Base-by-base conservation (phyloP, 2,329 filamentous ascomycete genomes). In the Ophiostoma himal-ulmi region DNA sequence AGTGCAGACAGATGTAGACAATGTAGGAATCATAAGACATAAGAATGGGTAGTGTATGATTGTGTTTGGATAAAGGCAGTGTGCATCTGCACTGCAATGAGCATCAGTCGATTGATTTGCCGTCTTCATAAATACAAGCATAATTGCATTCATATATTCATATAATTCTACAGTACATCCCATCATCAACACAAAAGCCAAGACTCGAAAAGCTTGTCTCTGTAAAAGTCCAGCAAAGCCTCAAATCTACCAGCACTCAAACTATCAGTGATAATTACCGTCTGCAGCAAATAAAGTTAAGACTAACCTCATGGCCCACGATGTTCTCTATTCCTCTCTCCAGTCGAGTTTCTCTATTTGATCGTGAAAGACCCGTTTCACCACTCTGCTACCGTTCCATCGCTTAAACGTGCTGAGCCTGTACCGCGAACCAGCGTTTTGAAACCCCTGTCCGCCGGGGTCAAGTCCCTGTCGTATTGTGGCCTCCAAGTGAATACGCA, bases 341-440 rank as follows among this genome's bases (percentile, higher is more conserved):
- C 52, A 39, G 37, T 10, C 10, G 37, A 10, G 37, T 39, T 39
- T 10, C 8, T 39, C 37, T 48, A 48, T 20, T 20, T 39, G 6
- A 39, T 10, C 3, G 37, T 10, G 3, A 10, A 39, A 39, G 37
- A 39, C 41, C 57, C 26, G 26, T 62, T 62, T 62, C 57, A 34
- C 57, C 3, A 30, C 57, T 30, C 57, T 62, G 14, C 57, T 34
- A 62, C 57, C 26, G 57, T 62, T 62, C 26, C 57, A 62, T 62
- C 57, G 57, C 57, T 62, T 62, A 62, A 62, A 62, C 57, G 13
- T 62, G 57, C 20, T 57, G 52, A 57, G 52, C 52, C 22, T 26
- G 22, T 13, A 11, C 57, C 10, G 57, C 26, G 26, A 57, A 57
- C 57, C 57, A 62, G 57, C 26, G 57, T 62, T 62, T 62, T 62